These are phyloP conservation scores for Cucurbita maxima DNA, from an alignment of 306 rosid species.

Conservation along the genomic window DNA sequence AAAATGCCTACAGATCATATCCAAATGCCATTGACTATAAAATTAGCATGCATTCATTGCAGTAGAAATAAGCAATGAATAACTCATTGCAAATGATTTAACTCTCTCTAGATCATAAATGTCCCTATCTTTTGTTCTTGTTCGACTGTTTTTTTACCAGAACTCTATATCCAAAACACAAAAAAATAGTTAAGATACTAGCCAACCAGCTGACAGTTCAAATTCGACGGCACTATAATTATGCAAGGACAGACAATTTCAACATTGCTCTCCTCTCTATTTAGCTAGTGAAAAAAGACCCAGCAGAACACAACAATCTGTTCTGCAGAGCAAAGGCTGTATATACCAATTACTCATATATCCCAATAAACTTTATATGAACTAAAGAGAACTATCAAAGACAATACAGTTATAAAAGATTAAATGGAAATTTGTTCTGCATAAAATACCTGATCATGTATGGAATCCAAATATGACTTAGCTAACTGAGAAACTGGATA, in stretches of 20 bases:
- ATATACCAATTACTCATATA: background rate
- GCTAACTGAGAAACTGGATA: slow-evolving; percentile 88
- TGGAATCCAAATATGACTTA: slow-evolving; percentile 84
- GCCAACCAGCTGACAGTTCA: background rate
- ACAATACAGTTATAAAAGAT: slow-evolving; percentile 3
- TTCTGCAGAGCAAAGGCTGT: background rate
- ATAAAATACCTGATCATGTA: slow-evolving; percentile 69
- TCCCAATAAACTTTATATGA: background rate
- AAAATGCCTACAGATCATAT: background rate
- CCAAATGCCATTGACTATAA: background rate
- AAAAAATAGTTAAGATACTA: background rate
- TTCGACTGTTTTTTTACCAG: background rate
- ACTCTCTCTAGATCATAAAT: background rate
- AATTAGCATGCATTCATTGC: background rate
- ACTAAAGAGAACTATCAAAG: background rate
- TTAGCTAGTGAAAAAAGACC: background rate
- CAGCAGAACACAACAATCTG: background rate
- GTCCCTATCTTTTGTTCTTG: background rate
- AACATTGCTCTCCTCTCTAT: background rate
- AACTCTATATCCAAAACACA: background rate
- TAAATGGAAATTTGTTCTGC: background rate
- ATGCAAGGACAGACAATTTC: background rate
- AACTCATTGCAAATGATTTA: background rate
- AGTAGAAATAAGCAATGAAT: background rate
- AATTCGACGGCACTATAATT: background rate